A percentile compares a stretch with the other conserved stretches of the same genome.
phyloP scores from a whole-genome alignment of 140 eudicot species.

The Artemisia princeps region DNA sequence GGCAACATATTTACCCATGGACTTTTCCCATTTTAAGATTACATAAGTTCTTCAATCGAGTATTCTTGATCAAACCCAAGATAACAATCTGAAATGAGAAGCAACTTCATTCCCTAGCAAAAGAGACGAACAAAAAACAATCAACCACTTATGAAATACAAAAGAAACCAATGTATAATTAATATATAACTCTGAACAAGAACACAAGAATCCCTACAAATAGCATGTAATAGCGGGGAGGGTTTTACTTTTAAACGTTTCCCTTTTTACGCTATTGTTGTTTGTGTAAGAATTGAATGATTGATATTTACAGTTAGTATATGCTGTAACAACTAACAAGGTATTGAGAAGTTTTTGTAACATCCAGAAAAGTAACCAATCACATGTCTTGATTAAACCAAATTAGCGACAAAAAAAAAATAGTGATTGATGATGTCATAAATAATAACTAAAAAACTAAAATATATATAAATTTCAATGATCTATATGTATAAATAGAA shows the following conservation, averaged over 20 bases:
- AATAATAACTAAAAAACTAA: no score
- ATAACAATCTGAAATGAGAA: constrained; percentile 83
- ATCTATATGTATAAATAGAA: no score
- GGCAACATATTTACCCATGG: no score
- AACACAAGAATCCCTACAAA: background rate
- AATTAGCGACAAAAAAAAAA: no score
- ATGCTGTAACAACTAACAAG: no score
- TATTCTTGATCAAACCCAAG: constrained; percentile 72
- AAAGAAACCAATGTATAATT: background rate
- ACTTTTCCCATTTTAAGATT: constrained; percentile 12
- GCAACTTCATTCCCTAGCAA: constrained; percentile 73
- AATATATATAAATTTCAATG: no score
- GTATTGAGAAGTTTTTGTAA: background rate
- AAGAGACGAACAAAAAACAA: background rate
- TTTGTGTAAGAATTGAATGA: background rate
- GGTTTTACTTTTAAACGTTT: background rate
- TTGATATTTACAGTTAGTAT: no score
- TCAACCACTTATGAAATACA: background rate
- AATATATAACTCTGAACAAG: background rate
- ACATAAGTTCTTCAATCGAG: constrained; percentile 41
- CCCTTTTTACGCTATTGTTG: background rate
- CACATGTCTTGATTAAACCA: no score
- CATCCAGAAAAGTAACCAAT: no score
- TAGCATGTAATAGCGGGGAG: background rate
- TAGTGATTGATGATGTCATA: no score